A percentile compares a stretch with the other conserved stretches of the same genome.
These are phyloP conservation scores for Sporothrix globosa DNA, from an alignment of 2,329 filamentous ascomycete genomes.

Conservation along the genomic window DNA sequence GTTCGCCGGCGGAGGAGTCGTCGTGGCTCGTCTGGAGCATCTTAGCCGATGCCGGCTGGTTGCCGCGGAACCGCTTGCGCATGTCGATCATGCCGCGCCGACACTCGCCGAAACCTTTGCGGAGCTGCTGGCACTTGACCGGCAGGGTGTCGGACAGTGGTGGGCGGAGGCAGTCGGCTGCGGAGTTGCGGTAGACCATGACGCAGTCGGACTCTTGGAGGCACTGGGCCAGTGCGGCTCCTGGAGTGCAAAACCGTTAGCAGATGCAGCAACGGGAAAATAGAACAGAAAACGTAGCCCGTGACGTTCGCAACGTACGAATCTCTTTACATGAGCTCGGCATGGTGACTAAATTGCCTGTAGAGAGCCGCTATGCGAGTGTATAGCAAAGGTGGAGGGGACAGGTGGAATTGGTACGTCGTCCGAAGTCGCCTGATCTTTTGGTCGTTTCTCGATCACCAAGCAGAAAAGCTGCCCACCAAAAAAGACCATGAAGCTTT, in stretches of 20 bases:
- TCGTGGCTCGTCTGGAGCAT: conserved; percentile 44
- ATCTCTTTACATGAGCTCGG: conserved; percentile 97
- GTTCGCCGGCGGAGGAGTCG: conserved; percentile 57
- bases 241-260: conserved; percentile 51
- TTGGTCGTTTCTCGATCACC: conserved; percentile 15
- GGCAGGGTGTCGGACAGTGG: conserved; percentile 83
- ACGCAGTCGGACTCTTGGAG: conserved; percentile 97
- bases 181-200: conserved; percentile 84
- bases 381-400: background rate
- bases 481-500: conserved; percentile 7
- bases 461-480: background rate
- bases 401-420: conserved; percentile 12
- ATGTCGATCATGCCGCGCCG: conserved; percentile 97
- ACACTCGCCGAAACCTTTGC: conserved; percentile 91
- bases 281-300: background rate
- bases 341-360: conserved; percentile 51
- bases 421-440: conserved; percentile 24
- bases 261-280: background rate
- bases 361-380: background rate
- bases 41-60: conserved; percentile 75
- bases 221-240: conserved; percentile 88
- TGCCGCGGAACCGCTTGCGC: conserved; percentile 96
- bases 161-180: conserved; percentile 82
- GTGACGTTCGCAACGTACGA: conserved; percentile 59
- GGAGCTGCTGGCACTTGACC: conserved; percentile 85